Evolutionary conservation across 306 rosid genomes (phyloP).

Genomic region (Styphnolobium japonicum): DNA sequence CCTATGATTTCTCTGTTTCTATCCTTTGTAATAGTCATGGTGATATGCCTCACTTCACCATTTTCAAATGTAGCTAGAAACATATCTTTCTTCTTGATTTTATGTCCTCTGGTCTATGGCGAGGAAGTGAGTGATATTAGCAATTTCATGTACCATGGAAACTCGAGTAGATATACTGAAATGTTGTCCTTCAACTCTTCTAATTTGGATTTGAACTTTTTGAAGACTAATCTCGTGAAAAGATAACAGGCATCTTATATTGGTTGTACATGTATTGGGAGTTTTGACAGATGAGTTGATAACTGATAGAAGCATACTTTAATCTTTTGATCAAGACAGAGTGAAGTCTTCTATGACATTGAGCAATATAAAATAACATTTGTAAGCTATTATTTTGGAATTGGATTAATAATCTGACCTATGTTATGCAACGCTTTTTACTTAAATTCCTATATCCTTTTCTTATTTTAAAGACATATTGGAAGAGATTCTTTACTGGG

Average conservation of each 20-base stretch:
- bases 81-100: too few relatives aligned
- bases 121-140: not conserved
- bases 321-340: slow-evolving; percentile 6
- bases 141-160: not conserved
- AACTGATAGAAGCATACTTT: not conserved
- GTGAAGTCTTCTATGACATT: not conserved
- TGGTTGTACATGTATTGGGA: slow-evolving; percentile 21
- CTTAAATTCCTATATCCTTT: too few relatives aligned
- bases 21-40: too few relatives aligned
- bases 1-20: too few relatives aligned
- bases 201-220: not conserved
- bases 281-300: slow-evolving; percentile 6
- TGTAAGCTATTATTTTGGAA: not conserved
- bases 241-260: too few relatives aligned
- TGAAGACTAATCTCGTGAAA: not conserved
- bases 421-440: not conserved
- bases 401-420: not conserved
- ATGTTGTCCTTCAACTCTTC: not conserved
- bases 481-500: not conserved
- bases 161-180: not conserved
- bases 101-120: too few relatives aligned
- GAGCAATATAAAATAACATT: not conserved
- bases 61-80: too few relatives aligned
- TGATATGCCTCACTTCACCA: too few relatives aligned
- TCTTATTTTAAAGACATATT: not conserved